Evolutionary conservation across 129 eudicot genomes (phyloP), one percentile per base, ranked within the genome.

Genomic region (Lactuca sativa): DNA sequence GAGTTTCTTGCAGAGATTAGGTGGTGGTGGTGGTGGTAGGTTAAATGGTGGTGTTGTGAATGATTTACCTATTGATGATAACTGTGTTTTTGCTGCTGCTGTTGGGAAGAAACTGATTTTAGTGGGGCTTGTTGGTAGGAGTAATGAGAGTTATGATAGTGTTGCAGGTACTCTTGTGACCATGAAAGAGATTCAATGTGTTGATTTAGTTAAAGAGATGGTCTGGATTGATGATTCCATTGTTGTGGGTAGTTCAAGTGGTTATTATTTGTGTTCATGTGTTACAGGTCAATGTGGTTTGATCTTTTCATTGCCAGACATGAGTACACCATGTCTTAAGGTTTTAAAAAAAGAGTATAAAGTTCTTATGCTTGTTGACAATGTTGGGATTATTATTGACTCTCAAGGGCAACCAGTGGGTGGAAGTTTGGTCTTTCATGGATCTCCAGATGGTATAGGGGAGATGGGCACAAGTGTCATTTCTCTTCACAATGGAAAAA

Each of bases 321-420:
- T 71, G 15, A 71, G 83, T 70, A 67, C 71, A 4, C 96, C 97
- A 0, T 51, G 70, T 40, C 67, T 90, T 53, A 95, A 90, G 81
- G 81, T 90, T 74, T 75, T 93, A 73, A 58, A 54, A 30, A 87
- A 63, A 74, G 91, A 82, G 33, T 69, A 74, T 56, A 85, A 84
- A 74, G 84, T 95, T 78, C 64, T 95, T 56, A 82, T 95, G 85
- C 16, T 90, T 82, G 99, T 95, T 58, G 99, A 95, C 53, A 95
- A 95, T 82, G 93, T 89, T 8, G 99, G 96, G 41, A 70, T 95
- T 57, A 64, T 76, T 64, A 93, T 87, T 52, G 80, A 90, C 81
- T 43, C 83, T 54, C 81, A 83, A 7, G 99, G 99, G 68, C 97
- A 90, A 61, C 97, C 99, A 0, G 91, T 95, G 47, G 95, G 97